Evolutionary conservation across 164 flowering plant genomes (phyloP).

Genomic region (Akebia trifoliata): DNA sequence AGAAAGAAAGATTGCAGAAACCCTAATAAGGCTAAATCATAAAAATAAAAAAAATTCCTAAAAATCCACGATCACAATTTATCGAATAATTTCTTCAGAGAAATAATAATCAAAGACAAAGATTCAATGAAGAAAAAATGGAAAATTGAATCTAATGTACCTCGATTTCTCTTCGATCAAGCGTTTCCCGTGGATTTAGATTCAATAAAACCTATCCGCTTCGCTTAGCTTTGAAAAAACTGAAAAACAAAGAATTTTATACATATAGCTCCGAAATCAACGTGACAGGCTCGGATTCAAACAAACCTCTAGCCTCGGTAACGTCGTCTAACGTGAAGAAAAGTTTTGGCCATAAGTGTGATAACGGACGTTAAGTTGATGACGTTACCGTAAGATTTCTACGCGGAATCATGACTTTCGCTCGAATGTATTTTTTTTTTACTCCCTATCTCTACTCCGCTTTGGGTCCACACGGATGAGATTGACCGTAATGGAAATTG

Average conservation of each 20-base stretch:
- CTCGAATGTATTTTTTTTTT: no score
- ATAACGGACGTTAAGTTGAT: slow-evolving; percentile 1
- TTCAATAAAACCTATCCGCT: slow-evolving; percentile 7
- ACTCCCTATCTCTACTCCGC: no score
- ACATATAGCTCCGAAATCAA: slow-evolving; percentile 7
- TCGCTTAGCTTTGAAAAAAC: neutral
- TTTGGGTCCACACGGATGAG: no score
- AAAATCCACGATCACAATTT: neutral
- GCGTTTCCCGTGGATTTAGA: slow-evolving; percentile 1
- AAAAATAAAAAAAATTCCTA: no score
- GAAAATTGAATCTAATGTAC: slow-evolving; percentile 6
- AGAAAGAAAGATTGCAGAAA: no score
- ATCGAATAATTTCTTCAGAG: slow-evolving; percentile 1
- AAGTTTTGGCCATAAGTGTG: neutral
- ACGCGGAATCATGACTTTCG: neutral
- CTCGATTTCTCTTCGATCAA: slow-evolving; percentile 2
- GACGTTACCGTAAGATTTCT: neutral
- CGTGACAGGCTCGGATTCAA: slow-evolving; percentile 10
- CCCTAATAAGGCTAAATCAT: neutral
- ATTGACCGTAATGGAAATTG: no score
- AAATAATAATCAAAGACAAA: slow-evolving; percentile 1
- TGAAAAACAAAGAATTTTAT: neutral
- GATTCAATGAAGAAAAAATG: neutral
- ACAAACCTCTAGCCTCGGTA: slow-evolving; percentile 11
- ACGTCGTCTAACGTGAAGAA: neutral